A percentile compares a stretch with the other conserved stretches of the same genome.
These are phyloP conservation scores for Phaeolepiota aurea DNA, from an alignment of 768 basidiomycete species.

Conservation along the genomic window DNA sequence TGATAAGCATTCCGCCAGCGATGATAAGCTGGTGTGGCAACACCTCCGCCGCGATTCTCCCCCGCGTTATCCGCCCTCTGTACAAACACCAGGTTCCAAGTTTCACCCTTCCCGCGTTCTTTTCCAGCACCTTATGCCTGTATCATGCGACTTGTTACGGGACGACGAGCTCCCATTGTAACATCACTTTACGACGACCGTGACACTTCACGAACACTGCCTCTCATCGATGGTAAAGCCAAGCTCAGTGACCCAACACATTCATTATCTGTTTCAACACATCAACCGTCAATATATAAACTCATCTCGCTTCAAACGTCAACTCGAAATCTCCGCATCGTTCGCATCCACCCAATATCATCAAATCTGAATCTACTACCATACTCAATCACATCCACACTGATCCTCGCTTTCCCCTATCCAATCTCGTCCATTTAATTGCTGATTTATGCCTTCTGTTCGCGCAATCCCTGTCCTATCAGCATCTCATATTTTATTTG, in stretches of 20 bases:
- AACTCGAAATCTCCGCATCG: conserved; percentile 4
- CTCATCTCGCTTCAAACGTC: not conserved
- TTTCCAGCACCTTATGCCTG: conserved; percentile 59
- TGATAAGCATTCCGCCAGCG: conserved; percentile 5
- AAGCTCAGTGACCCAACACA: not conserved
- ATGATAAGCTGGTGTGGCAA: not conserved
- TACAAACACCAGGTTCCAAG: conserved; percentile 24
- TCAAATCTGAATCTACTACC: conserved; percentile 9
- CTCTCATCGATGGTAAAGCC: conserved; percentile 3
- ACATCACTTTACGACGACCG: conserved; percentile 9
- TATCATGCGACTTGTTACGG: conserved; percentile 28
- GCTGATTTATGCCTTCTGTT: conserved; percentile 1
- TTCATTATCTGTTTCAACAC: not conserved
- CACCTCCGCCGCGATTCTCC: conserved; percentile 16
- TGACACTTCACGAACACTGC: conserved; percentile 6
- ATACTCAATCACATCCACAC: conserved; percentile 3
- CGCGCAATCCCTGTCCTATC: not conserved
- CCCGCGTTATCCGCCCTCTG: conserved; percentile 10
- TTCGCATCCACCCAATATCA: conserved; percentile 8
- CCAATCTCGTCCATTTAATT: conserved; percentile 6
- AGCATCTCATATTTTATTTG: not conserved
- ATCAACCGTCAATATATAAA: not conserved
- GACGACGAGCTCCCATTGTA: conserved; percentile 1
- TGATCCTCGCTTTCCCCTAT: conserved; percentile 6
- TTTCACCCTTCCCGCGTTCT: conserved; percentile 41